Percentiles rank a stretch among this genome's conserved stretches.
Evolutionary conservation across 306 rosid species (phyloP).

Genomic region (Sphenostylis stenocarpa): DNA sequence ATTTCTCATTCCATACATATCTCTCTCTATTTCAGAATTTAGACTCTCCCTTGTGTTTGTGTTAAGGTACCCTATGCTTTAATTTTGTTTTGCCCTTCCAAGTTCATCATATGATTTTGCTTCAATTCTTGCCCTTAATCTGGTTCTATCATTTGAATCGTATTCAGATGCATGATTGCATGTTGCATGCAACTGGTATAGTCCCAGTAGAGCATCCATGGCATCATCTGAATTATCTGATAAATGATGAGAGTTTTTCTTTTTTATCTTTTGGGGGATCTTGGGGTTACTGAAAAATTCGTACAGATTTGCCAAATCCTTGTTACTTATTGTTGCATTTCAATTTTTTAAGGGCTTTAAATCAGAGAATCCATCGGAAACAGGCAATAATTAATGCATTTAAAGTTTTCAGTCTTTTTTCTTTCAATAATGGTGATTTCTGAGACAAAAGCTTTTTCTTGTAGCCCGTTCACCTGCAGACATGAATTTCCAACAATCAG

Average conservation of each 20-base stretch:
- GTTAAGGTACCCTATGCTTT: slow-evolving; percentile 35
- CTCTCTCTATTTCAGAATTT: slow-evolving; percentile 9
- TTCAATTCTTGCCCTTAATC: not conserved
- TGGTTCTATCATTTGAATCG: not conserved
- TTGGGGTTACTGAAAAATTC: not conserved
- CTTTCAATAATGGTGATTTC: slow-evolving; percentile 13
- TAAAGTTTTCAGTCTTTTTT: not conserved
- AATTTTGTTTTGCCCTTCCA: not conserved
- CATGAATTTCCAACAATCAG: slow-evolving; percentile 21
- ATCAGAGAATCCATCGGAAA: not conserved
- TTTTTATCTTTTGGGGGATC: not conserved
- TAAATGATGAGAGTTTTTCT: not conserved
- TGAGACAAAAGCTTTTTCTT: not conserved
- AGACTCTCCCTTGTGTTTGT: not conserved
- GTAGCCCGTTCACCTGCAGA: not conserved
- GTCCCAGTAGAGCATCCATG: not conserved
- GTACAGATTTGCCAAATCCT: not conserved
- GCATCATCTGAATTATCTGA: not conserved
- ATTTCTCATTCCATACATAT: not conserved
- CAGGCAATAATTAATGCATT: not conserved
- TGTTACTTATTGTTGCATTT: not conserved
- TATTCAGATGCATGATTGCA: slow-evolving; percentile 35
- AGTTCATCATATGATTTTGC: not conserved
- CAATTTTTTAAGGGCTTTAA: not conserved
- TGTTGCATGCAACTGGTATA: slow-evolving; percentile 40